Evolutionary conservation across 768 basidiomycete species (phyloP), one percentile per base, ranked within the genome.

Genomic region (Termitomyces sp.): DNA sequence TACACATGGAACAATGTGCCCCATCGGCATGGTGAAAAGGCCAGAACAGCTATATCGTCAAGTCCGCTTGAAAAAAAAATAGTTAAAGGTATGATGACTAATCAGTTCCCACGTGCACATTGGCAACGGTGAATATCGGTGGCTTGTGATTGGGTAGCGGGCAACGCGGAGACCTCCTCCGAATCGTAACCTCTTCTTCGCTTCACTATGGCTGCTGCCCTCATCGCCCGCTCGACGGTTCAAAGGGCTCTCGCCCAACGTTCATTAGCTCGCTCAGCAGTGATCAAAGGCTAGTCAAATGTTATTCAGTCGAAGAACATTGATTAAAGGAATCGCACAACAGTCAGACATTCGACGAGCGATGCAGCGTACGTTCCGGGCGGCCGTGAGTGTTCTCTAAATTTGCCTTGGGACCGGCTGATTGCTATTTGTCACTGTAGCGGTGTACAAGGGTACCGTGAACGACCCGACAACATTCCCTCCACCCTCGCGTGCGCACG

Each of bases 391-490:
- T 85, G 4, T 26, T 16, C 32, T 16, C 38, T 3, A 44, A 5
- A 47, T 36, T 14, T 0, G 4, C 20, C 18, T 49, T 43, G 18
- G 8, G 35, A 40, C 12, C 3, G 6, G 60, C 28, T 12, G 36
- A 40, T 14, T 32, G 13, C 14, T 26, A 23, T 12, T 35, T 14
- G 28, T 44, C 44, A 23, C 43, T 16, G 32, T 62, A 93, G 94
- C 95, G 60, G 83, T 97, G 68, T 84, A 89, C 76, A 84, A 85
- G 71, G 97, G 96, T 53, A 91, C 93, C 33, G 95, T 94, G 61
- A 98, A 99, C 75, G 97, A 99, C 71, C 91, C 95, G 2, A 94
- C 91, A 2, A 77, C 86, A 9, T 98, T 96, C 78, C 95, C 96
- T 23, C 71, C 86, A 5, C 84, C 94, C 5, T 88, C 84, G 60